A percentile compares a stretch with the other conserved stretches of the same genome.
Conservation (phyloP, 345 rosid genomes). For the Melaleuca quinquenervia region DNA sequence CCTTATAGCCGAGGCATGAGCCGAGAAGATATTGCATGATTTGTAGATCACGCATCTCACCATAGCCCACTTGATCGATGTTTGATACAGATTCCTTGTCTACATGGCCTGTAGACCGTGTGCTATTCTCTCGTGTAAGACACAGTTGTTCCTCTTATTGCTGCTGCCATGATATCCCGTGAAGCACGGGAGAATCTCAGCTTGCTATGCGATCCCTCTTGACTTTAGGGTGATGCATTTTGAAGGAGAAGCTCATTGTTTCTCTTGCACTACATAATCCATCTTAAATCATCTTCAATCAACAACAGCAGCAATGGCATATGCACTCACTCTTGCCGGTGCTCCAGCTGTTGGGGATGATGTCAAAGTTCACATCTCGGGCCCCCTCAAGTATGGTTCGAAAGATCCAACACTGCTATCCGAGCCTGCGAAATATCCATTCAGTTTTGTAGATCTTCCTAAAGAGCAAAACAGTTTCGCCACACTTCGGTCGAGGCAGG, state of each 20-base stretch:
- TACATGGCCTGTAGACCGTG: neutral
- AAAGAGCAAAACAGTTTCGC: neutral
- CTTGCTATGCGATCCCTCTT: too few relatives aligned
- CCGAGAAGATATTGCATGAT: neutral
- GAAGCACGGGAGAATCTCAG: too few relatives aligned
- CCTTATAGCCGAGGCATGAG: neutral
- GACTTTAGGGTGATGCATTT: neutral
- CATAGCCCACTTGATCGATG: neutral
- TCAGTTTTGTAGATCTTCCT: neutral
- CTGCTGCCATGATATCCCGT: neutral
- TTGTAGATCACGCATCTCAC: neutral
- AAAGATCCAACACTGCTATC: neutral
- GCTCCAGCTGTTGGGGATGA: neutral
- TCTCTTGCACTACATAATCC: neutral
- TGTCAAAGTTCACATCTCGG: neutral
- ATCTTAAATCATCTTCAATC: neutral
- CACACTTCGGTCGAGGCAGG: neutral
- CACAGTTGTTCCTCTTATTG: neutral
- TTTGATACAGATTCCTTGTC: neutral
- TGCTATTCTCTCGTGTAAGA: neutral
- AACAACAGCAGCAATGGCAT: neutral
- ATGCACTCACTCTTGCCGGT: neutral
- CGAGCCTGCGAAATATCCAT: neutral
- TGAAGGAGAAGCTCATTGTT: too few relatives aligned
- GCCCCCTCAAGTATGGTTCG: neutral